Conservation (phyloP, 257 asterid species). For the Mitragyna speciosa region DNA sequence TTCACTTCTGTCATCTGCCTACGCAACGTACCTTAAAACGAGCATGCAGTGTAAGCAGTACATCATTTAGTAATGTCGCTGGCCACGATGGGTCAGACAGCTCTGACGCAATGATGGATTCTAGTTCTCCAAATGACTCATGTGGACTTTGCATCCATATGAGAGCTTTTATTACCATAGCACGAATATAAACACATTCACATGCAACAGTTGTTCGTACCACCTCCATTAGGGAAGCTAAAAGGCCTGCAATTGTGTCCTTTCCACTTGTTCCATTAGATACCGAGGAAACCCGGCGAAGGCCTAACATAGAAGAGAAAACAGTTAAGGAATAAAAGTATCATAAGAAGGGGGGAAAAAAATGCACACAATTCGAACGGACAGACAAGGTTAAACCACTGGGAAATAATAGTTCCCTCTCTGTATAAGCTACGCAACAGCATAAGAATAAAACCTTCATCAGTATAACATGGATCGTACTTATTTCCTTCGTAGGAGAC, state of each 20-base stretch:
- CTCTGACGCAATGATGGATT: slow-evolving; percentile 94
- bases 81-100: slow-evolving; percentile 98
- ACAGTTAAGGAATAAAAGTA: slow-evolving; percentile 3
- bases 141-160: slow-evolving; percentile 99
- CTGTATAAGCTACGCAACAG: neutral
- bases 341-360: slow-evolving; percentile 1
- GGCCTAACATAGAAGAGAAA: slow-evolving; percentile 46
- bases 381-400: neutral
- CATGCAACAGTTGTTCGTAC: slow-evolving; percentile 98
- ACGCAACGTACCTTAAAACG: slow-evolving; percentile 80
- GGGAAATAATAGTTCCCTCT: neutral
- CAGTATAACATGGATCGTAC: too few relatives aligned
- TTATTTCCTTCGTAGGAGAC: neutral
- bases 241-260: slow-evolving; percentile 87
- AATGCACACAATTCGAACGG: neutral
- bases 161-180: slow-evolving; percentile 94
- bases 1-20: neutral
- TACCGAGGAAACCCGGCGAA: slow-evolving; percentile 64
- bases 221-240: slow-evolving; percentile 96
- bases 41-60: slow-evolving; percentile 92
- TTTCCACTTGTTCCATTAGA: slow-evolving; percentile 70
- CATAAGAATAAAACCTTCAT: neutral
- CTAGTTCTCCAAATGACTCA: slow-evolving; percentile 92
- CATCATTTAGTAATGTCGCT: slow-evolving; percentile 78
- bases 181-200: slow-evolving; percentile 98